These are phyloP conservation scores for Beta vulgaris DNA, from an alignment of 148 eudicot species.

Conservation along the genomic window DNA sequence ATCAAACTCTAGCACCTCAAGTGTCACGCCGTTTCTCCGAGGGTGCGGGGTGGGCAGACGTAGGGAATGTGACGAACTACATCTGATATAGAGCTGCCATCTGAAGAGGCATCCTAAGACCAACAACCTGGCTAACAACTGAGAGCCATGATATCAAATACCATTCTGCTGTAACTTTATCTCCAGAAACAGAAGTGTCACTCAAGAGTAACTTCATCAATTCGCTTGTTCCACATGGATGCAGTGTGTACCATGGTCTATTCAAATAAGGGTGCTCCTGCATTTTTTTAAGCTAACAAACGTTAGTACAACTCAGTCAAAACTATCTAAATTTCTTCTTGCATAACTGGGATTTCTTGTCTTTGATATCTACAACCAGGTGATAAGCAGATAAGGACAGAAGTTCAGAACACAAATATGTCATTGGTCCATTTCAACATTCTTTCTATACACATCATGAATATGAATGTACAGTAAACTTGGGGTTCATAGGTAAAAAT, in stretches of 20 bases:
- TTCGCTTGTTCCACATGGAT: conserved; percentile 93
- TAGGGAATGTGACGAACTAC: conserved; percentile 3
- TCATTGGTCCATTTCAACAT: no score
- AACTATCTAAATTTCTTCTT: neutral
- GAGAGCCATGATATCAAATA: conserved; percentile 83
- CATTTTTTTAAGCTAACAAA: neutral
- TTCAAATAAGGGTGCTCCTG: conserved; percentile 92
- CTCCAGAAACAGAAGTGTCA: conserved; percentile 29
- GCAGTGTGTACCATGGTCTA: conserved; percentile 82
- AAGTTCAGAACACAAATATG: neutral
- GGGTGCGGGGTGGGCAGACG: neutral
- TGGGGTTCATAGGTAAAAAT: no score
- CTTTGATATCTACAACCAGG: neutral
- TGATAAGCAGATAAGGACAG: neutral
- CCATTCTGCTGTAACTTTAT: conserved; percentile 28
- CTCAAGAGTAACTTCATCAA: conserved; percentile 68
- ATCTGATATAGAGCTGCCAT: conserved; percentile 30
- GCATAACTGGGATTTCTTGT: neutral
- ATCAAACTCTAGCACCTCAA: neutral
- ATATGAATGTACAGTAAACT: no score
- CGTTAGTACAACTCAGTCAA: conserved; percentile 1
- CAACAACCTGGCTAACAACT: conserved; percentile 84
- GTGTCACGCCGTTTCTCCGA: neutral
- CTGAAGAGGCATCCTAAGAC: conserved; percentile 62
- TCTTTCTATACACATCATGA: no score